These are phyloP conservation scores for Firmiana major DNA, from an alignment of 345 rosid genomes.

Conservation along the genomic window DNA sequence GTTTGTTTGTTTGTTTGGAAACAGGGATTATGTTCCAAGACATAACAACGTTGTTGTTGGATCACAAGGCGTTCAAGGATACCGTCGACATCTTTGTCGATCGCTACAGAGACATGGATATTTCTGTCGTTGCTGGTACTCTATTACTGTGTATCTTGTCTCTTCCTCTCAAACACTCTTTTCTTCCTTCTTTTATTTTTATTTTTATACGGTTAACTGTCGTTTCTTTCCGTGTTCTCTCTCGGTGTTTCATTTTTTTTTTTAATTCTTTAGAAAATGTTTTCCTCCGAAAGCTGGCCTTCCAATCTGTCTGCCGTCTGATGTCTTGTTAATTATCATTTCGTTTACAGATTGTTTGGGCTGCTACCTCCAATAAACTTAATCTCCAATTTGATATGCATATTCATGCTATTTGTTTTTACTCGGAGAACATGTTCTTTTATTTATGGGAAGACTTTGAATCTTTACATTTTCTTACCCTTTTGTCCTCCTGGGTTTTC, in stretches of 20 bases:
- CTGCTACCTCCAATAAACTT: too few relatives aligned
- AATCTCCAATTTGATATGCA: too few relatives aligned
- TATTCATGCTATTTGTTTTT: too few relatives aligned
- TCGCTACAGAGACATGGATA: constrained; percentile 81
- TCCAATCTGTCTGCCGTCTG: background rate
- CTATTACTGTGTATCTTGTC: constrained; percentile 23
- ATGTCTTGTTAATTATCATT: too few relatives aligned
- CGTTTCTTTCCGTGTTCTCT: background rate
- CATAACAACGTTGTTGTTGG: constrained; percentile 78
- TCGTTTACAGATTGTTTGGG: too few relatives aligned
- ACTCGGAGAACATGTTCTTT: too few relatives aligned
- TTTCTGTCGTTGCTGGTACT: constrained; percentile 91
- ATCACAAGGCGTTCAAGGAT: constrained; percentile 84
- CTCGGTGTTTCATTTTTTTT: background rate
- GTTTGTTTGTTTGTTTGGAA: background rate
- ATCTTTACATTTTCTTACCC: too few relatives aligned
- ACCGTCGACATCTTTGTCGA: constrained; percentile 91
- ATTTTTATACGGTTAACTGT: background rate
- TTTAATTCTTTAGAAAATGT: background rate
- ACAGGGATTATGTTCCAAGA: constrained; percentile 97
- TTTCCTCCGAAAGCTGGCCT: background rate
- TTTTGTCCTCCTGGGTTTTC: background rate
- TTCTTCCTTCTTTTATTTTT: background rate
- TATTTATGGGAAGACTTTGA: too few relatives aligned
- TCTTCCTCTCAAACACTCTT: background rate